A percentile compares a stretch with the other conserved stretches of the same genome.
phyloP scores from a whole-genome alignment of 768 basidiomycete species.

The Dioszegia crocea region DNA sequence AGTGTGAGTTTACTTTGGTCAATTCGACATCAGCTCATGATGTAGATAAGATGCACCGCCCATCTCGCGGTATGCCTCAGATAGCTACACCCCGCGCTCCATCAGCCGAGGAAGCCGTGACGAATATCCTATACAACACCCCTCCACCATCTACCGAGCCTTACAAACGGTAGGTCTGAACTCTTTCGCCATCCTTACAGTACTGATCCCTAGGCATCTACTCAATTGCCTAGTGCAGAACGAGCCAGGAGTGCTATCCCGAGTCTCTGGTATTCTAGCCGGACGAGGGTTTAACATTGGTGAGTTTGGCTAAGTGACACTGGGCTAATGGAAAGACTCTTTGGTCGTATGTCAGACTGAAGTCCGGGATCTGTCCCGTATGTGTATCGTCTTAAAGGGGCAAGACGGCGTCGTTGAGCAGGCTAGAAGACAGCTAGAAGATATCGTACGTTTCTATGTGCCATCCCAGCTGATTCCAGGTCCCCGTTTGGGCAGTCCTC shows the following conservation, averaged over 20 bases:
- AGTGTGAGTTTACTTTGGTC: slow-evolving; percentile 54
- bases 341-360: slow-evolving; percentile 97
- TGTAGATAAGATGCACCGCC: slow-evolving; percentile 45
- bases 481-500: slow-evolving; percentile 98
- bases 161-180: slow-evolving; percentile 53
- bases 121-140: slow-evolving; percentile 95
- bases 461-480: slow-evolving; percentile 55
- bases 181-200: neutral
- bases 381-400: slow-evolving; percentile 94
- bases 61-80: slow-evolving; percentile 28
- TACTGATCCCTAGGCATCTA: slow-evolving; percentile 63
- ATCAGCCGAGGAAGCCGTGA: slow-evolving; percentile 91
- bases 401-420: slow-evolving; percentile 98
- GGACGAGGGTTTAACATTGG: slow-evolving; percentile 85
- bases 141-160: slow-evolving; percentile 86
- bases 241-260: slow-evolving; percentile 97
- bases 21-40: neutral
- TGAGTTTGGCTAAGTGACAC: slow-evolving; percentile 17
- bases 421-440: slow-evolving; percentile 89
- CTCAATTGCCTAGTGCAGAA: slow-evolving; percentile 98
- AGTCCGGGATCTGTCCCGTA: slow-evolving; percentile 90
- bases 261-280: slow-evolving; percentile 94
- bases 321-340: slow-evolving; percentile 63
- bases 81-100: slow-evolving; percentile 76
- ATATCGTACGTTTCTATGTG: slow-evolving; percentile 63